Evolutionary conservation across 345 rosid genomes (phyloP), one percentile per base, ranked within the genome.

Genomic region (Carallia brachiata): DNA sequence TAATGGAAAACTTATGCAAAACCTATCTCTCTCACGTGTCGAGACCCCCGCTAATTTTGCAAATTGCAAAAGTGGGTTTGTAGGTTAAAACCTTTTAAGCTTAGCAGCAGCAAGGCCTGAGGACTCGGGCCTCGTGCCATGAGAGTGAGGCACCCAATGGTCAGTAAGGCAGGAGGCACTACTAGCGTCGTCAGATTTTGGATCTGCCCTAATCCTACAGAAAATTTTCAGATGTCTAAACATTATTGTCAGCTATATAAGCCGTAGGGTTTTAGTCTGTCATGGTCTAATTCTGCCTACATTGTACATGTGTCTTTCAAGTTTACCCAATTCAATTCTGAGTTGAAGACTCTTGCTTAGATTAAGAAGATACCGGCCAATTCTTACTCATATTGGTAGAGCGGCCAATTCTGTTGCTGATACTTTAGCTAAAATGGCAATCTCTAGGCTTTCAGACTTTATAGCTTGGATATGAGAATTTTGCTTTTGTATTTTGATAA

Each of bases 71-170:
- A 55, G 71, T 30, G 31, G 19, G 47, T 34, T 63, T 68, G 55
- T 54, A 30, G 32, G 54, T 61, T 44, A 75, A 57, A 18, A 61
- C 66, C 62, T 56, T 57, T 66, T 44, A 58, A 36, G 52, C 50
- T 55, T 66, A 62, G 73, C 58, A 50, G 39, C 52, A 13, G 7
- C 52, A 6, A 16, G 52, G 36, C 16, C 6, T 15, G 66, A 69
- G 40, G 60, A 71, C 76, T 76, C 76, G 69, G 68, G 73, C 76
- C 69, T 44, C 62, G 80, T 18, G 72, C 76, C 28, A 44, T 68
- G 48, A 48, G 72, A 48, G 15, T 3, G 6, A 16, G 59, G 37
- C 15, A 31, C 37, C 34, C 63, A 30, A 6, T 30, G 30, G 65
- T 32, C 65, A 59, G 65, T 13, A 15, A 32, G 32, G 47, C 69